Evolutionary conservation across 495 filamentous ascomycete species (phyloP), one percentile per base, ranked within the genome.

Genomic region (Aspergillus bertholletiae): DNA sequence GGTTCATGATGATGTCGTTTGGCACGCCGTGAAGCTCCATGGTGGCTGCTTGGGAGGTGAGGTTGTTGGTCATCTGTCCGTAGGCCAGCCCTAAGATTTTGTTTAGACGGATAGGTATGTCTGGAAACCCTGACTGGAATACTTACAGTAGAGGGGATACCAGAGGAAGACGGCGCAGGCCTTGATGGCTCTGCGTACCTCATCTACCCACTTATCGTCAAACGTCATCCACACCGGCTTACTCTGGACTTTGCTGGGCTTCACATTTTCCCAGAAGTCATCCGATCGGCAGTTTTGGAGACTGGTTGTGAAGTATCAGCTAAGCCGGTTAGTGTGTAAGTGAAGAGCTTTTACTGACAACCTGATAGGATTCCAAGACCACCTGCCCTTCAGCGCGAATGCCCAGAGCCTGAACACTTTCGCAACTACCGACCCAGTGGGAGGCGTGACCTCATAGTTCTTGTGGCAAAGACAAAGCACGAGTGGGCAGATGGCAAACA

Each of bases 1-100:
- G 79, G 72, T 89, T 90, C 60, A 68, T 68, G 60, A 90, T 80
- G 40, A 89, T 78, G 50, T 91, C 88, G 72, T 92, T 92, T 28
- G 80, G 80, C 15, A 76, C 71, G 32, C 79, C 76, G 60, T 81
- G 68, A 4, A 76, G 67, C 7, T 67, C 37, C 77, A 83, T 79
- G 23, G 74, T 71, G 21, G 71, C 70, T 7, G 77, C 76, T 58
- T 75, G 81, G 0, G 81, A 74, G 23, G 80, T 76, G 28, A 92
- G 68, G 71, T 89, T 91, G 74, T 82, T 84, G 60, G 72, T 82
- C 61, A 74, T 74, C 57, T 82, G 79, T 27, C 71, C 71, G 53
- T 83, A 82, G n/a, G 78, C 71, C 30, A 89, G 72, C 73, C 79
- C 63, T 66, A 49, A n/a, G 2, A 34, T 32, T 7, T 23, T 26